Conservation (phyloP, 2,329 filamentous ascomycete species). For the Alternaria postmessia region DNA sequence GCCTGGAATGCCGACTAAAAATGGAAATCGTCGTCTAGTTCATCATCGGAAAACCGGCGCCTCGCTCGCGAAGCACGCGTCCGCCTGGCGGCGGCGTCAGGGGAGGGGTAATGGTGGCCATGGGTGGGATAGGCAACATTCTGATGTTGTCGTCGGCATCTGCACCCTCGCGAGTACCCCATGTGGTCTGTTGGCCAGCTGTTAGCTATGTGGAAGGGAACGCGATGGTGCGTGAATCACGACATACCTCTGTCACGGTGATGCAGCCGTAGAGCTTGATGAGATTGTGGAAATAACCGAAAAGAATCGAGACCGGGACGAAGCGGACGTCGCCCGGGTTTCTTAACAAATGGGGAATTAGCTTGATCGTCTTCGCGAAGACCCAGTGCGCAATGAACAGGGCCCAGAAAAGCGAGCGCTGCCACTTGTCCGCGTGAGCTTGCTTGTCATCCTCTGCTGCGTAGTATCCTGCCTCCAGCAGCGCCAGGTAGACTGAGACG, state of each 20-base stretch:
- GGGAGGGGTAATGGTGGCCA: constrained; percentile 46
- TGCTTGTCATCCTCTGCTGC: constrained; percentile 24
- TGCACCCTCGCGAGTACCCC: constrained; percentile 92
- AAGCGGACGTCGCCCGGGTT: constrained; percentile 83
- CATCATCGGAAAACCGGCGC: constrained; percentile 37
- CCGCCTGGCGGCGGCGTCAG: constrained; percentile 44
- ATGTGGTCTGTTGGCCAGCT: constrained; percentile 74
- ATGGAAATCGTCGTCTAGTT: constrained; percentile 35
- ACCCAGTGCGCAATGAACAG: constrained; percentile 59
- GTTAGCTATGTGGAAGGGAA: constrained; percentile 28
- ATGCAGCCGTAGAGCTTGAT: constrained; percentile 90
- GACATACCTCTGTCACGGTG: constrained; percentile 63
- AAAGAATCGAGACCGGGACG: constrained; percentile 84
- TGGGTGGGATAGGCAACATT: constrained; percentile 48
- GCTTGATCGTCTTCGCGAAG: constrained; percentile 90
- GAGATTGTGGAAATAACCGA: constrained; percentile 90
- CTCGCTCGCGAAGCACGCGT: constrained; percentile 48
- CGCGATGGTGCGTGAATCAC: constrained; percentile 27
- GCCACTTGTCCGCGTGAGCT: constrained; percentile 30
- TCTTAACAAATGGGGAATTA: constrained; percentile 83
- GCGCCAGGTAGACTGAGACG: constrained; percentile 41
- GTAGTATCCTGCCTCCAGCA: constrained; percentile 45
- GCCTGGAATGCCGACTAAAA: constrained; percentile 35
- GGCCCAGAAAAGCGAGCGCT: constrained; percentile 40
- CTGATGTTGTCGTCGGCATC: constrained; percentile 70